A percentile compares a stretch with the other conserved stretches of the same genome.
Conservation (phyloP, 1,139 yeast genomes). For the Candida sp. region DNA sequence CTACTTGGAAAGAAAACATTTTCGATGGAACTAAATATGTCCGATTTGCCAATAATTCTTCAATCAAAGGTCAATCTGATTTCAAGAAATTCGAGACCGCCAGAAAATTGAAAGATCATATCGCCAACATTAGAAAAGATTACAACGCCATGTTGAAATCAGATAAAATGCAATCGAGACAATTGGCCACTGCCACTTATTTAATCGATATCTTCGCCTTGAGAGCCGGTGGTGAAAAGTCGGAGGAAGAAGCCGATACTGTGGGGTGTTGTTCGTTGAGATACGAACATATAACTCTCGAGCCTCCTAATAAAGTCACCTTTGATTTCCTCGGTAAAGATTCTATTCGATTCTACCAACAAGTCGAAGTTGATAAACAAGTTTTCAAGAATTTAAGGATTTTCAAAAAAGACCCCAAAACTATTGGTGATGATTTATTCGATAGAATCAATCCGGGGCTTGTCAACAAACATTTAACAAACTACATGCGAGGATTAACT, state of each 20-base stretch:
- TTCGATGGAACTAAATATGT: slow-evolving; percentile 84
- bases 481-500: slow-evolving; percentile 88
- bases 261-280: slow-evolving; percentile 97
- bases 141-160: slow-evolving; percentile 71
- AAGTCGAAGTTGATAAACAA: slow-evolving; percentile 85
- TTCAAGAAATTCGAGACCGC: slow-evolving; percentile 93
- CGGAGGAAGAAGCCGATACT: slow-evolving; percentile 97
- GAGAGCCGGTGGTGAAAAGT: slow-evolving; percentile 98
- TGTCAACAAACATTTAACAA: slow-evolving; percentile 82
- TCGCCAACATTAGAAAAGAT: slow-evolving; percentile 71
- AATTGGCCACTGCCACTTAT: slow-evolving; percentile 92
- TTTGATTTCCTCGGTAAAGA: slow-evolving; percentile 97
- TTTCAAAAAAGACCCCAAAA: slow-evolving; percentile 84
- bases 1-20: slow-evolving; percentile 96
- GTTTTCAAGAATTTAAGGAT: slow-evolving; percentile 86
- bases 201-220: slow-evolving; percentile 89
- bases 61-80: slow-evolving; percentile 89
- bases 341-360: slow-evolving; percentile 88
- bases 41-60: slow-evolving; percentile 86
- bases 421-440: slow-evolving; percentile 88
- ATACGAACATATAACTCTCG: slow-evolving; percentile 81
- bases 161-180: slow-evolving; percentile 79
- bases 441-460: slow-evolving; percentile 84
- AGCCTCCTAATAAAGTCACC: slow-evolving; percentile 84
- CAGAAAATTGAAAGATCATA: slow-evolving; percentile 70